Base-by-base conservation (phyloP, 495 filamentous ascomycete genomes). In the Lasiosphaeria hispida region DNA sequence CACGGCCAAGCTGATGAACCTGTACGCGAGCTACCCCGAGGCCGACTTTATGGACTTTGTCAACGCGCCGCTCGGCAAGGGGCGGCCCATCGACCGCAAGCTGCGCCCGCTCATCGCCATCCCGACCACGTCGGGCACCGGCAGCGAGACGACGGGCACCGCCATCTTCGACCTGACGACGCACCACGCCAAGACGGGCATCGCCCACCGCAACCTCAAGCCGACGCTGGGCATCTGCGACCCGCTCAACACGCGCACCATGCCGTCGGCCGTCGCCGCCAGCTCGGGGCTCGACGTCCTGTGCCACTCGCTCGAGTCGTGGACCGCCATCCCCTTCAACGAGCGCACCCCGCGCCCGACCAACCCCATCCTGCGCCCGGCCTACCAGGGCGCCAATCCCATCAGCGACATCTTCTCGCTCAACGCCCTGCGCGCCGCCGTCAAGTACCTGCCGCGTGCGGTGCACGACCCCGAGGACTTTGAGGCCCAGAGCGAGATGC, bases 1-100 rank as follows among this genome's bases (percentile, higher is more conserved):
- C 75, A 98, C 94, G 0, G 92, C 94, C 36, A 98, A 98, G 75
- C 80, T 97, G 19, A 96, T 97, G 91, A 98, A 98, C 69, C 83
- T 98, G 1, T 97, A 97, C 74, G 88, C 85, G 0, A 85, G 83
- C 68, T 95, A 85, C 72, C 92, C 91, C 0, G 84, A 95, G 6
- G 91, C 92, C 19, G 87, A 92, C 57, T 96, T 98, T 68, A 75
- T 97, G 11, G 94, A 97, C 76, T 97, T 98, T 66, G 94, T 98
- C 69, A 97, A 97, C 68, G 93, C 93, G 1, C 94, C 94, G 0
- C 77, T 98, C 1, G 94, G 94, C 50, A 90, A 87, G 60, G 95
- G 95, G 9, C 78, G 83, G 36, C 95, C 94, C 2, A 88, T 97
- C 55, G 84, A 84, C 38, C 85, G 85, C 59, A 79, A 84, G n/a